phyloP scores from a whole-genome alignment of 768 basidiomycete genomes.

The Termitomyces sp. region DNA sequence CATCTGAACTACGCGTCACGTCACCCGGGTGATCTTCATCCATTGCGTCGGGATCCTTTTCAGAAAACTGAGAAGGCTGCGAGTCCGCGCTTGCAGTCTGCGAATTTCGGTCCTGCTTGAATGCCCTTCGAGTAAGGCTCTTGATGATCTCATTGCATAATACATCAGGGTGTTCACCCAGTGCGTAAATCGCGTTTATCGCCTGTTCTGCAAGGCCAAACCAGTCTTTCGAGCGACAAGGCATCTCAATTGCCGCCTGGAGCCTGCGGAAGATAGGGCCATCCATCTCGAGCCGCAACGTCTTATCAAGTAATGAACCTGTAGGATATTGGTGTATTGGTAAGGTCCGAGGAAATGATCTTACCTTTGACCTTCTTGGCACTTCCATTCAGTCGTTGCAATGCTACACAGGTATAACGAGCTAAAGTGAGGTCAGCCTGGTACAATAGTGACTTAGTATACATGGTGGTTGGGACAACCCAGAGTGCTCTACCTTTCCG shows the following conservation, averaged over 20 bases:
- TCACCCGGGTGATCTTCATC: constrained; percentile 46
- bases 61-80: constrained; percentile 14
- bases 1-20: constrained; percentile 22
- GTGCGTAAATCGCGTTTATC: constrained; percentile 91
- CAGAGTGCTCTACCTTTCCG: constrained; percentile 57
- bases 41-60: constrained; percentile 44
- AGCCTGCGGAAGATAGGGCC: constrained; percentile 81
- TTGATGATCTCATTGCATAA: constrained; percentile 80
- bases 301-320: constrained; percentile 88
- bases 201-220: constrained; percentile 96
- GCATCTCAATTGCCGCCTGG: constrained; percentile 72
- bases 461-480: not conserved
- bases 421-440: constrained; percentile 88
- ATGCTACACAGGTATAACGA: constrained; percentile 87
- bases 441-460: not conserved
- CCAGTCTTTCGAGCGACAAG: constrained; percentile 87
- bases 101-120: constrained; percentile 32
- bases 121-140: constrained; percentile 71
- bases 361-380: constrained; percentile 95
- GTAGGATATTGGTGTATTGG: not conserved
- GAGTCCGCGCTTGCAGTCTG: constrained; percentile 11
- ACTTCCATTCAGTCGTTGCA: constrained; percentile 89
- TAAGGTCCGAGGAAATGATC: not conserved
- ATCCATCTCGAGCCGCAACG: constrained; percentile 81
- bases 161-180: constrained; percentile 89